Base-by-base conservation (phyloP, 192 early-diverging fungal genomes). In the Mortierella antarctica region DNA sequence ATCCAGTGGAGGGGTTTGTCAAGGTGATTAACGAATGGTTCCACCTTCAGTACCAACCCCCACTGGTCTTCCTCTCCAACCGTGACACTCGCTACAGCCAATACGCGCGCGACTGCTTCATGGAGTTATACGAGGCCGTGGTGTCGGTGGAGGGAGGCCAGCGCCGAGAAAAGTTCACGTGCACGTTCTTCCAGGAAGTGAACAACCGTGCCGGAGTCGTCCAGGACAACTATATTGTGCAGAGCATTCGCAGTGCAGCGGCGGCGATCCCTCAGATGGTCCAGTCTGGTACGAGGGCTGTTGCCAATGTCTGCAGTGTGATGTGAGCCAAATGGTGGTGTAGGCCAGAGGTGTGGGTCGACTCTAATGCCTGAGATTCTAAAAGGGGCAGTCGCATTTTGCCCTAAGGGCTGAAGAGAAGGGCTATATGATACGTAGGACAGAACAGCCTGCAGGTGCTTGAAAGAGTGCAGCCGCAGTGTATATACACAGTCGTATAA, bases 131-230 rank as follows among this genome's bases (percentile, higher is more conserved):
- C 50, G 70, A 85, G 57, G 83, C 87, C 7, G 85, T 88, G 0
- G 62, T 69, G 4, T 62, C 65, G 44, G 76, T 84, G 1, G 85
- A 88, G 58, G 67, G 55, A 7, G 82, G 80, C 13, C 63, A 79
- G 14, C 65, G 71, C 20, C 72, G 73, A 44, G 79, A 82, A 63
- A 80, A 81, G 54, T 88, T 88, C 44, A 85, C 78, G 3, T 88
- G 85, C 54, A 78, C 63, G 5, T 86, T 83, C 79, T 83, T 88
- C 57, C 82, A 74, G 54, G 83, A 85, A 42, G 85, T 88, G 54
- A 69, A 83, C 58, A 66, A 74, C 57, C 71, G 75, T 18, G 67
- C 72, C 1, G 82, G 62, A 21, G 71, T 85, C 45, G 83, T 86
- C 20, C 80, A 86, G 67, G 84, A 84, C 48, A 82, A 67, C 48